Conservation (phyloP, 2,329 filamentous ascomycete species). For the Verticillium tricorpus region DNA sequence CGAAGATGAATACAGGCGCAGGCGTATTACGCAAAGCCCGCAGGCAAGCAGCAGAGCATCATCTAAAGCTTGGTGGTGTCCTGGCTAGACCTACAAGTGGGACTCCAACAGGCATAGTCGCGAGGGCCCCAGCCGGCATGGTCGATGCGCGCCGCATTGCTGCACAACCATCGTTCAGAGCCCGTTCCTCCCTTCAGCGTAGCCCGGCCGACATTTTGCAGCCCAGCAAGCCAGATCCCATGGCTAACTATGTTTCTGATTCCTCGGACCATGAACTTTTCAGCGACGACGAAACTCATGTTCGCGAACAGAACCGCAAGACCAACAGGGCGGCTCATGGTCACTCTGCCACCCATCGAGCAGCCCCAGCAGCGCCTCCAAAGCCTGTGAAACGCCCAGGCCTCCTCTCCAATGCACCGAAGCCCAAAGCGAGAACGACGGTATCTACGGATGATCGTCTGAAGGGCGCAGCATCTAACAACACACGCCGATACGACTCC, state of each 20-base stretch:
- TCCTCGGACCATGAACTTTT: conserved; percentile 17
- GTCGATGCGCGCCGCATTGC: conserved; percentile 46
- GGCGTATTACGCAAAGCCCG: conserved; percentile 53
- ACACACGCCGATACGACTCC: background rate
- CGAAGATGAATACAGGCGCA: conserved; percentile 46
- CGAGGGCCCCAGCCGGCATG: conserved; percentile 49
- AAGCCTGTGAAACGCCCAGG: background rate
- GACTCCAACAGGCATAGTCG: conserved; percentile 28
- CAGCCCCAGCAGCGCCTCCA: background rate
- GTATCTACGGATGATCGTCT: background rate
- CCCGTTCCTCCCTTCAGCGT: conserved; percentile 7
- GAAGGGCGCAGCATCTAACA: background rate
- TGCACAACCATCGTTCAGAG: conserved; percentile 28
- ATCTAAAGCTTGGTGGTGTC: conserved; percentile 6
- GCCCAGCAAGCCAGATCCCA: conserved; percentile 6
- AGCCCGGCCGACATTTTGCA: background rate
- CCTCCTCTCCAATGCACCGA: background rate
- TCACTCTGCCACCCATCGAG: background rate
- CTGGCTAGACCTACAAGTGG: background rate
- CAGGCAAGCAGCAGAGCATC: conserved; percentile 49
- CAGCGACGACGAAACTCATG: conserved; percentile 2
- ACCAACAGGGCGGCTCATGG: background rate
- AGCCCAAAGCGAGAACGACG: background rate
- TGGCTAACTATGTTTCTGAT: conserved; percentile 34
- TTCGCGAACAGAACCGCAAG: background rate